Evolutionary conservation across 1,284 basidiomycete species (phyloP).

Genomic region (Moesziomyces aphidis): DNA sequence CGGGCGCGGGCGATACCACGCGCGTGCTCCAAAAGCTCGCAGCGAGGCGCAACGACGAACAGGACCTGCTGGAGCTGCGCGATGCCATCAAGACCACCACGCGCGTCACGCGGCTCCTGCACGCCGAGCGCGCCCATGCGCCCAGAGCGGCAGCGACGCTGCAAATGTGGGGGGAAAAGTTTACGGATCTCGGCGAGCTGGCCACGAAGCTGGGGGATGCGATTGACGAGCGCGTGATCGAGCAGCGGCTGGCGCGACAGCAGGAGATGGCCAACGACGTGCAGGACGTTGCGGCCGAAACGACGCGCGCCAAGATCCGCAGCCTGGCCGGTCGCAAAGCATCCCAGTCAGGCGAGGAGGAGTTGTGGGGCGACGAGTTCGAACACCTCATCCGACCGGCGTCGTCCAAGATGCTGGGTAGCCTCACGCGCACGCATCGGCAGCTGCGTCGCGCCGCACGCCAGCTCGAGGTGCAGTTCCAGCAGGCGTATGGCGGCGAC

Average conservation of each 20-base stretch:
- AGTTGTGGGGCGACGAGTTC: slow-evolving; percentile 59
- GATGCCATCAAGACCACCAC: slow-evolving; percentile 55
- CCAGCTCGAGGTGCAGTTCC: slow-evolving; percentile 43
- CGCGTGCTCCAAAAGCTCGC: slow-evolving; percentile 61
- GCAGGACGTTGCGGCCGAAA: slow-evolving; percentile 11
- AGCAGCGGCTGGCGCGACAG: slow-evolving; percentile 51
- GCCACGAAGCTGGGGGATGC: slow-evolving; percentile 51
- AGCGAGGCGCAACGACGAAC: slow-evolving; percentile 58
- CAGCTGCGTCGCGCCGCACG: slow-evolving; percentile 39
- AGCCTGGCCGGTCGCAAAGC: background rate
- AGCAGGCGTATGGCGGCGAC: slow-evolving; percentile 26
- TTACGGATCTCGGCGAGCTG: slow-evolving; percentile 33
- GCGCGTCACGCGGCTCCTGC: slow-evolving; percentile 19
- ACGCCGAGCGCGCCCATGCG: slow-evolving; percentile 9
- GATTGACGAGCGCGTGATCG: slow-evolving; percentile 66
- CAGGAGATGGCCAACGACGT: slow-evolving; percentile 46
- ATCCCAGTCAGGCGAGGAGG: background rate
- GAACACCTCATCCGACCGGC: slow-evolving; percentile 64
- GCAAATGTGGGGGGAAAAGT: slow-evolving; percentile 17
- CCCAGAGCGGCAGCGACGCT: slow-evolving; percentile 5
- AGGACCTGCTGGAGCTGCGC: slow-evolving; percentile 63
- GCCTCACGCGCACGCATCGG: slow-evolving; percentile 40
- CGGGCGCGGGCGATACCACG: slow-evolving; percentile 56
- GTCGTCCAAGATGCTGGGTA: slow-evolving; percentile 45
- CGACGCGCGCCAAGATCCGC: slow-evolving; percentile 9